These are phyloP conservation scores for Citrus inodora DNA, from an alignment of 345 rosid genomes.

Conservation along the genomic window DNA sequence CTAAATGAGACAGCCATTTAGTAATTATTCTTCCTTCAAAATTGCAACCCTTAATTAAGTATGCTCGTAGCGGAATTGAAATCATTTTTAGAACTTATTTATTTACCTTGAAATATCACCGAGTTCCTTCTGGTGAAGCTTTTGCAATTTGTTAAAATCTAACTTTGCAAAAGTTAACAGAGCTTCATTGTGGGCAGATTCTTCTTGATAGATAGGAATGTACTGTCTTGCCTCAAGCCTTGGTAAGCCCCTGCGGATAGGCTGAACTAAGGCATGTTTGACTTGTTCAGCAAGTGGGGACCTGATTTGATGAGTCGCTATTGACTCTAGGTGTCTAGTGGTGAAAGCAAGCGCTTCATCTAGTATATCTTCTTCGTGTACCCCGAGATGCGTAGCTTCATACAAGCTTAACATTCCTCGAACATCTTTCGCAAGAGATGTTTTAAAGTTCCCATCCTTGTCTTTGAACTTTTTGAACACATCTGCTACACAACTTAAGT, in stretches of 20 bases:
- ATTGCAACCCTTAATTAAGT: background rate
- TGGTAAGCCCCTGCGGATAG: constrained; percentile 15
- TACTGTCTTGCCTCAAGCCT: constrained; percentile 24
- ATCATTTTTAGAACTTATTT: background rate
- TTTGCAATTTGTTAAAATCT: constrained; percentile 37
- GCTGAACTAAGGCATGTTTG: background rate
- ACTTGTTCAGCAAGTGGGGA: constrained; percentile 10
- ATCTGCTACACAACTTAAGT: constrained; percentile 17
- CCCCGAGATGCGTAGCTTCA: constrained; percentile 34
- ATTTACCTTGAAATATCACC: constrained; percentile 11
- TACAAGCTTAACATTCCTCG: constrained; percentile 34
- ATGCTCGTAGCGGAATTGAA: background rate
- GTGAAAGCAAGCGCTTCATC: constrained; percentile 37
- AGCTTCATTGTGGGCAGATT: constrained; percentile 8
- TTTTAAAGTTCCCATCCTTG: constrained; percentile 15
- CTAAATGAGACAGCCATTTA: background rate
- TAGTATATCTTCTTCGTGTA: constrained; percentile 30
- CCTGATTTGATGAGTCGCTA: background rate
- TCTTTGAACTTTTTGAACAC: constrained; percentile 25
- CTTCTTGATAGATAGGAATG: constrained; percentile 25
- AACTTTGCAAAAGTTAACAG: constrained; percentile 20
- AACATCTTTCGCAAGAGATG: background rate
- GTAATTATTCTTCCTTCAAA: background rate
- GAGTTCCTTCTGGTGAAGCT: constrained; percentile 33
- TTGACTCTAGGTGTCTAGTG: constrained; percentile 13